Evolutionary conservation across 1,284 basidiomycete genomes (phyloP), one percentile per base, ranked within the genome.

Genomic region (Mycena citricolor): DNA sequence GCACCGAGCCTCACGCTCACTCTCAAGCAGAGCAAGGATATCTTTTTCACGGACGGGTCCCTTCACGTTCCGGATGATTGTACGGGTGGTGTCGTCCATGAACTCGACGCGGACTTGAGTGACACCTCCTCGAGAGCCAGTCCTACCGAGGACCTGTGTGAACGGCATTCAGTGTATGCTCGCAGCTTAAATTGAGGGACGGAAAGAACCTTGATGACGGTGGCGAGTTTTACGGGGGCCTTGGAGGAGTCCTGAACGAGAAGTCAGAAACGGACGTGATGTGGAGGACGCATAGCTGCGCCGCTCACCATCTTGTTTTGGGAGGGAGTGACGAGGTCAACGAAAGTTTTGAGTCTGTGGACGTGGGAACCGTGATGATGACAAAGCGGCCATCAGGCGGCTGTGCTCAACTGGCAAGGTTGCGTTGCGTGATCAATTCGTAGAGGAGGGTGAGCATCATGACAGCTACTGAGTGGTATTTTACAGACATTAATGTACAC

Each of bases 31-130:
- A 61, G 94, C 94, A 57, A 99, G 81, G 65, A 99, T 98, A 71
- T 99, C 97, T 70, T 94, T 83, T 71, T 93, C 89, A 59, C 92
- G 80, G 57, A 98, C 94, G 56, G 95, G 94, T 20, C 97, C 97
- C 77, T 99, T 99, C 63, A 99, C 97, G 78, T 99, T 99, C 59
- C 95, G 91, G 74, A 99, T 97, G 73, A 99, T 97, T 57, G 90
- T 88, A 61, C 97, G 90, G 60, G 84, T 84, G 43, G 88, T 84
- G 69, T 99, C 95, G 71, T 99, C 95, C 89, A 99, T 88, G 79
- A 99, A 98, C 71, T 99, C 95, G 60, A 99, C 97, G 59, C 95
- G 93, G 70, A 98, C 94, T 79, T 99, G 97, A 57, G 94, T 99
- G 61, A 99, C 94, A 79, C 94, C 94, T 77, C 97, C 97, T 70